Evolutionary conservation across 176 grass and related monocot genomes (phyloP).

Genomic region (Leersia perrieri): DNA sequence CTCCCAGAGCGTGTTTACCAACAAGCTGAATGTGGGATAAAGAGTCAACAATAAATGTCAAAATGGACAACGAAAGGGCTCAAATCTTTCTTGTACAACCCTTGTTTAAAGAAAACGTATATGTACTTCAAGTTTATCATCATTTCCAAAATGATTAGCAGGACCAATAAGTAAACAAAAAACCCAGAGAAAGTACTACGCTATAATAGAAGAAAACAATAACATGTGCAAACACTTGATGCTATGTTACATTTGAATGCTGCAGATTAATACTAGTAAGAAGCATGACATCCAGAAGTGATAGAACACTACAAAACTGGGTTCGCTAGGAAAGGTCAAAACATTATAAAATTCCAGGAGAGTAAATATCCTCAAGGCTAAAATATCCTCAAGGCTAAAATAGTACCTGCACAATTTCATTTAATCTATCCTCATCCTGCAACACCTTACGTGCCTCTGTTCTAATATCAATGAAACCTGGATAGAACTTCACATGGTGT

Average conservation of each 20-base stretch:
- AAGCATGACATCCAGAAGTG: background rate
- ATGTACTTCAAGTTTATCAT: background rate
- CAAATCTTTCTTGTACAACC: background rate
- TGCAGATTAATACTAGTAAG: background rate
- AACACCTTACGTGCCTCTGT: constrained; percentile 92
- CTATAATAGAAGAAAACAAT: background rate
- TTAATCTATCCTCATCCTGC: constrained; percentile 85
- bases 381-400: too few species aligned
- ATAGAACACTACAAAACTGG: background rate
- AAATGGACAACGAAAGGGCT: background rate
- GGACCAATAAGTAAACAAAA: background rate
- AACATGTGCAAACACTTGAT: background rate
- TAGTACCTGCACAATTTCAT: constrained; percentile 93
- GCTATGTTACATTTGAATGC: background rate
- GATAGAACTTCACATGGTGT: constrained; percentile 68
- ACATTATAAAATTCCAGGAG: too few species aligned
- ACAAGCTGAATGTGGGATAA: constrained; percentile 56
- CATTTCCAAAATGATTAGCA: background rate
- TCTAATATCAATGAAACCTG: constrained; percentile 88
- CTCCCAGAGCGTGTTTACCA: constrained; percentile 85
- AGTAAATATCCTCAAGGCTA: background rate
- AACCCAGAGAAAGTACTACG: background rate
- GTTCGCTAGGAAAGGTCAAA: too few species aligned
- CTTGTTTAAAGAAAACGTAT: background rate
- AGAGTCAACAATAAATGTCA: constrained; percentile 3